Evolutionary conservation across 1,139 yeast species (phyloP), one percentile per base, ranked within the genome.

Genomic region (Tardiomyces blankii): DNA sequence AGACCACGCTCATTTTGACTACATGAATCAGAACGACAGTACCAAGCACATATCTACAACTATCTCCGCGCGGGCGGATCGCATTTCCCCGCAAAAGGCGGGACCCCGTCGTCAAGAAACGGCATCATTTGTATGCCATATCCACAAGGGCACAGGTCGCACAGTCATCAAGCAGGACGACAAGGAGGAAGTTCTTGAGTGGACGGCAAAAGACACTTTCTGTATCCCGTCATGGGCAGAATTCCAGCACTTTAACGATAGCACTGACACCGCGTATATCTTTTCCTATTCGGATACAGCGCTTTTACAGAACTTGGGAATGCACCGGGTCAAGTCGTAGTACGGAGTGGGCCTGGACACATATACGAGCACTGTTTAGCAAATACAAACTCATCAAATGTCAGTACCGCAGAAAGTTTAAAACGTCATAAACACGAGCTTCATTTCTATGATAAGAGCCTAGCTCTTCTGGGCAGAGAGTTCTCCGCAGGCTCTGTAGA

Each of bases 171-270:
- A 41, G n/a, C 5, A 43, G 13, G 48, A 44, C 18, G 52, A 49
- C 14, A 48, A 50, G 14, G 45, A 45, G 30, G 48, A 48, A 33
- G 41, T 44, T 14, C 40, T 53, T 5, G 41, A 39, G 13, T 56
- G 60, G 60, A 48, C 46, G 14, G 50, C 46, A 11, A 48, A 45
- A 18, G 60, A 56, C 42, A 52, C 56, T 3, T 56, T 56, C 47
- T 56, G 60, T 48, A 45, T 56, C 41, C 60, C 60, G 3, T 46
- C 52, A 39, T 56, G 60, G 60, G 53, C 51, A 33, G 43, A 47
- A 27, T 56, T 55, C 49, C 50, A 48, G 40, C 58, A 55, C 39
- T 47, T 55, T 23, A 56, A 53, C 43, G 49, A 49, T 28, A 47
- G 54, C 14, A 28, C 19, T 7, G 42, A 28, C 13, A 42, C 48